These are phyloP conservation scores for Rhodotorula graminis DNA, from an alignment of 768 basidiomycete genomes.

Conservation along the genomic window DNA sequence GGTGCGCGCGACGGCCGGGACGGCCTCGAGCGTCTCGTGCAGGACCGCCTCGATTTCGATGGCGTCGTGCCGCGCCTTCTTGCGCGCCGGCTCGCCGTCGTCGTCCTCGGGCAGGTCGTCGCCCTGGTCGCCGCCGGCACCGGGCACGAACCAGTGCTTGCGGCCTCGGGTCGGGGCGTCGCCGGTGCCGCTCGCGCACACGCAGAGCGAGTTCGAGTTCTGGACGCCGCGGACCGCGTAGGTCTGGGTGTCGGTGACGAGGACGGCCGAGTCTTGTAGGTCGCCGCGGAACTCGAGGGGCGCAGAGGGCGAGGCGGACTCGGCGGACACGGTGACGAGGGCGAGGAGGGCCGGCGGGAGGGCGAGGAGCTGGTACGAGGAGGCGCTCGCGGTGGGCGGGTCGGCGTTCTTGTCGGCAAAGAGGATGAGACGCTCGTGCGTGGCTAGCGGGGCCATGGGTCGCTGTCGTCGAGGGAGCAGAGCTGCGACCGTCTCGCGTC, in stretches of 20 bases:
- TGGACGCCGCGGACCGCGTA: conserved; percentile 78
- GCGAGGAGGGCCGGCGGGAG: conserved; percentile 61
- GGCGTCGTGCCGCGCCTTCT: conserved; percentile 44
- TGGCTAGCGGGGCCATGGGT: background rate
- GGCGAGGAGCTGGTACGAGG: conserved; percentile 56
- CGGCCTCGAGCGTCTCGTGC: conserved; percentile 76
- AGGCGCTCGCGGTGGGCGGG: background rate
- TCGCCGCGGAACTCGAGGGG: conserved; percentile 78
- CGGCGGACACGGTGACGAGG: conserved; percentile 41
- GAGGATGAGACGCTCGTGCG: background rate
- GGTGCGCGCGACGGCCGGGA: conserved; percentile 69
- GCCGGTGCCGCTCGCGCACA: conserved; percentile 6
- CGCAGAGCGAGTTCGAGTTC: conserved; percentile 71
- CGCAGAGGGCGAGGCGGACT: background rate
- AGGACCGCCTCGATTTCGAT: conserved; percentile 73
- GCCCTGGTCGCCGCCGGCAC: conserved; percentile 30
- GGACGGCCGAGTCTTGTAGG: conserved; percentile 75
- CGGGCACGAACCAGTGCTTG: conserved; percentile 7
- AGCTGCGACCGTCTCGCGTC: too few relatives aligned
- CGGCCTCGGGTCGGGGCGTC: background rate
- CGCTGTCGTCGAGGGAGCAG: fast-evolving
- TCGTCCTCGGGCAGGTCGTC: background rate
- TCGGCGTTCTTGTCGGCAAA: background rate
- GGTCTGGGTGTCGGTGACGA: conserved; percentile 76
- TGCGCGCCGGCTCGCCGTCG: conserved; percentile 20